A percentile compares a stretch with the other conserved stretches of the same genome.
Evolutionary conservation across 2,329 filamentous ascomycete genomes (phyloP).

Genomic region (Penicillium sp.): DNA sequence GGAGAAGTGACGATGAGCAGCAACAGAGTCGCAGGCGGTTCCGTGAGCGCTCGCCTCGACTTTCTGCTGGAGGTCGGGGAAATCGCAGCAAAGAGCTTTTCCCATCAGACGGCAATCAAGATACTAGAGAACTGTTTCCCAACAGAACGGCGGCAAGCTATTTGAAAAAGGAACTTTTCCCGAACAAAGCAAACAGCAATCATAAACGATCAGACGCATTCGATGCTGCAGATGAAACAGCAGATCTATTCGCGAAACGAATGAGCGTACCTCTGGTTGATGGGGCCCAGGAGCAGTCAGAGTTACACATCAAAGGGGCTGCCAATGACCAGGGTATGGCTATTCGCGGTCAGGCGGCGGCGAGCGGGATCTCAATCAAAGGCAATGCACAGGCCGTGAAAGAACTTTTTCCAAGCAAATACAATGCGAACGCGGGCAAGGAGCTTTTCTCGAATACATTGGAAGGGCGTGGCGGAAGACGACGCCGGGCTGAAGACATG

Average conservation of each 20-base stretch:
- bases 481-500: conserved; percentile 68
- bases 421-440: conserved; percentile 57
- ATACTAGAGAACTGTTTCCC: conserved; percentile 47
- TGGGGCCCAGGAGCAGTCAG: conserved; percentile 28
- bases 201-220: conserved; percentile 50
- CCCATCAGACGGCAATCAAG: conserved; percentile 35
- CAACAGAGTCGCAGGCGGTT: conserved; percentile 37
- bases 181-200: conserved; percentile 41
- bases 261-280: conserved; percentile 51
- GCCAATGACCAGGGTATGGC: conserved; percentile 41
- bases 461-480: conserved; percentile 54
- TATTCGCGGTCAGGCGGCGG: conserved; percentile 36
- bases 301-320: conserved; percentile 59
- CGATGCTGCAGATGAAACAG: conserved; percentile 53
- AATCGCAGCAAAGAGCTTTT: conserved; percentile 59
- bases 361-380: conserved; percentile 61
- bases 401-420: conserved; percentile 67
- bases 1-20: conserved; percentile 31
- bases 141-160: conserved; percentile 40
- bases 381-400: conserved; percentile 60
- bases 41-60: conserved; percentile 39
- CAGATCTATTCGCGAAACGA: conserved; percentile 48
- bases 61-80: conserved; percentile 22
- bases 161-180: conserved; percentile 58
- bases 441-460: conserved; percentile 64